Evolutionary conservation across 169 alveolate species (phyloP).

Genomic region (Cyclospora cayetanensis): DNA sequence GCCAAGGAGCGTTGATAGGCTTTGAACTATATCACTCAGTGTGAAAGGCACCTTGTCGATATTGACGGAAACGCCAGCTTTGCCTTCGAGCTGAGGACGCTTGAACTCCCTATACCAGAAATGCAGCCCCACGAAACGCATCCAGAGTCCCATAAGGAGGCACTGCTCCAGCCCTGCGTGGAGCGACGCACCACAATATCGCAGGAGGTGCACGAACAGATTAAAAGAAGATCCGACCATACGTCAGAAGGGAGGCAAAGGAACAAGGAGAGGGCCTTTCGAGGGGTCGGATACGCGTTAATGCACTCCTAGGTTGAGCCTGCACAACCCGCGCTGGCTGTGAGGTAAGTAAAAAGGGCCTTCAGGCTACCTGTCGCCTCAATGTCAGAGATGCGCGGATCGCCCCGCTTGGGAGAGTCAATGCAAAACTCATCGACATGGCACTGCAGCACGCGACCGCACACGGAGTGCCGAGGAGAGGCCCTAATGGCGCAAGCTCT

Average conservation of each 20-base stretch:
- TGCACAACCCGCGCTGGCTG: not conserved
- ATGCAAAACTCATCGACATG: slow-evolving; percentile 72
- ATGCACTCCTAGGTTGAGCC: too few species aligned
- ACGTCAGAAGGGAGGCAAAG: not conserved
- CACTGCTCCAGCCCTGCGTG: slow-evolving; percentile 68
- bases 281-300: too few species aligned
- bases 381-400: slow-evolving; percentile 68
- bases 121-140: slow-evolving; percentile 74
- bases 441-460: slow-evolving; percentile 33
- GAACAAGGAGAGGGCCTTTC: not conserved
- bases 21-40: too few species aligned
- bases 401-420: slow-evolving; percentile 73
- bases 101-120: slow-evolving; percentile 71
- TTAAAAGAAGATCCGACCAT: not conserved
- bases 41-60: slow-evolving; percentile 29
- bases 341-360: not conserved
- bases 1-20: too few species aligned
- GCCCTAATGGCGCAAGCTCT: too few species aligned
- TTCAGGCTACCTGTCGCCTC: slow-evolving; percentile 65
- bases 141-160: slow-evolving; percentile 73
- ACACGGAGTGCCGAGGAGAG: not conserved
- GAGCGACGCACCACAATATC: not conserved
- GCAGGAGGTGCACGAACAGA: not conserved
- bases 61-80: slow-evolving; percentile 62
- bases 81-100: slow-evolving; percentile 62